phyloP scores from a whole-genome alignment of 441 rosid genomes.

The Populus hybrid region DNA sequence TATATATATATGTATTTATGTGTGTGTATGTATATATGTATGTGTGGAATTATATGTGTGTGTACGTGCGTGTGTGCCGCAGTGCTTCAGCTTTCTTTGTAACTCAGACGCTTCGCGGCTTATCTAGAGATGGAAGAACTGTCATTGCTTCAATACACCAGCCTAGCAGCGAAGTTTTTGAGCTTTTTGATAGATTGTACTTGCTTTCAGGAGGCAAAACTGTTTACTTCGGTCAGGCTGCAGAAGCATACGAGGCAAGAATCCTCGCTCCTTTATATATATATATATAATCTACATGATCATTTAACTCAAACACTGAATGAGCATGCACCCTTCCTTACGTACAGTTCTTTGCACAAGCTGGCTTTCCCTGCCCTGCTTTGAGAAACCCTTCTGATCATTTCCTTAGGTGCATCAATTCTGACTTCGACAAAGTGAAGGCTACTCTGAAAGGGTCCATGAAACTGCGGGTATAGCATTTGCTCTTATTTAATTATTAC shows the following conservation, averaged over 20 bases:
- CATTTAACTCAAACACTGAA: no score
- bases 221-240: constrained; percentile 79
- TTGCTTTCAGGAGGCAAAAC: constrained; percentile 95
- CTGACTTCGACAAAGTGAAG: constrained; percentile 95
- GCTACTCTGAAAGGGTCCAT: constrained; percentile 92
- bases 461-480: constrained; percentile 68
- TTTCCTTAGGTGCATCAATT: constrained; percentile 42
- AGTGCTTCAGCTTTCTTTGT: constrained; percentile 98
- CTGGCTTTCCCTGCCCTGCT: constrained; percentile 47
- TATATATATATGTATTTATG: background rate
- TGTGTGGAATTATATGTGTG: no score
- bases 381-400: constrained; percentile 52
- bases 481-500: background rate
- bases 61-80: constrained; percentile 11
- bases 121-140: constrained; percentile 91
- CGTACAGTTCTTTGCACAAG: constrained; percentile 86
- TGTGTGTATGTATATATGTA: no score
- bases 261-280: background rate
- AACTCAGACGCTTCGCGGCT: constrained; percentile 79
- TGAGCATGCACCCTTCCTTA: background rate
- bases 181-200: constrained; percentile 79
- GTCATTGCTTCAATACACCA: constrained; percentile 93
- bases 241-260: constrained; percentile 85
- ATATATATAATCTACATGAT: background rate
- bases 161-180: constrained; percentile 94